These are phyloP conservation scores for Sorghum bicolor DNA, from an alignment of 176 grass and related monocot species.

Conservation along the genomic window Sorghum_bicolor_NCBIv3 NC_012872.2:42070001-42070500, in stretches of 20 bases:
- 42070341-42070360: too few relatives aligned
- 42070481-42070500: too few relatives aligned
- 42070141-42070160: not conserved
- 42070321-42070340: too few relatives aligned
- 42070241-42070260: not conserved
- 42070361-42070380: too few relatives aligned
- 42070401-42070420: too few relatives aligned
- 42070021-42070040: not conserved
- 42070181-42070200: not conserved
- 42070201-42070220: not conserved
- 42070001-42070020: not conserved
- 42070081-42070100: not conserved
- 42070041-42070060: slow-evolving; percentile 14
- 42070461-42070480: too few relatives aligned
- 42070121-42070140: not conserved
- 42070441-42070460: too few relatives aligned
- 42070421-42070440: too few relatives aligned
- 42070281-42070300: not conserved
- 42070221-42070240: not conserved
- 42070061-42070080: not conserved
- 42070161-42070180: not conserved
- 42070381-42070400: too few relatives aligned
- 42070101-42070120: not conserved
- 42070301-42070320: too few relatives aligned
- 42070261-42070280: not conserved